phyloP scores from a whole-genome alignment of 2,329 filamentous ascomycete species.

The Lachnellula hyalina region DNA sequence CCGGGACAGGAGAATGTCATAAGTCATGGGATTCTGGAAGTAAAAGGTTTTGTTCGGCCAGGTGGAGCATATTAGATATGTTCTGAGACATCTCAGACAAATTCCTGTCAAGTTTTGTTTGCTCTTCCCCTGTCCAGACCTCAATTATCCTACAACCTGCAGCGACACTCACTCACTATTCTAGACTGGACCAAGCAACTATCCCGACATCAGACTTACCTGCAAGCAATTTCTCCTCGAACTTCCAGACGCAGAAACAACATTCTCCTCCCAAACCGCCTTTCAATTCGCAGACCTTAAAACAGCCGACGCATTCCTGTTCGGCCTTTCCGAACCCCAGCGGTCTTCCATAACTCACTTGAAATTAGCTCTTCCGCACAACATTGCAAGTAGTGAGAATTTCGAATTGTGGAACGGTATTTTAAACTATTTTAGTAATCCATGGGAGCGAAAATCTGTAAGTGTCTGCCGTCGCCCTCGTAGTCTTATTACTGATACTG shows the following conservation, averaged over 20 bases:
- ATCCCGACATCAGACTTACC: slow-evolving; percentile 6
- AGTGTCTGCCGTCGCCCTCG: background rate
- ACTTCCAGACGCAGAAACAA: slow-evolving; percentile 1
- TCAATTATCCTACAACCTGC: no score
- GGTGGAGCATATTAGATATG: no score
- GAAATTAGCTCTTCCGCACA: slow-evolving; percentile 9
- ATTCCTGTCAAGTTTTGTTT: no score
- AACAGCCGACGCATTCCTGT: slow-evolving; percentile 15
- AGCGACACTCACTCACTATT: background rate
- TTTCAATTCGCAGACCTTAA: slow-evolving; percentile 19
- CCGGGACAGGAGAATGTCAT: background rate
- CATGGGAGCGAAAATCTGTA: slow-evolving; percentile 18
- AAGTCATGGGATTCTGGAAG: background rate
- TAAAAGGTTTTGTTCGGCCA: no score
- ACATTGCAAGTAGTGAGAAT: background rate
- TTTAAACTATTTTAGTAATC: slow-evolving; percentile 20
- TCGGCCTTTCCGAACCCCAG: slow-evolving; percentile 11
- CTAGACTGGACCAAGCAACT: background rate
- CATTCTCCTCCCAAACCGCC: slow-evolving; percentile 14
- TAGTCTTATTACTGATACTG: background rate
- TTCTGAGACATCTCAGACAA: no score
- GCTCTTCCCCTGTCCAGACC: no score
- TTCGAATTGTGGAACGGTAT: slow-evolving; percentile 9
- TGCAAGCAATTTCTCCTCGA: slow-evolving; percentile 21
- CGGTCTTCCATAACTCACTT: slow-evolving; percentile 17